These are phyloP conservation scores for Thermothielavioides terrestris DNA, from an alignment of 495 filamentous ascomycete species.

Conservation along the genomic window DNA sequence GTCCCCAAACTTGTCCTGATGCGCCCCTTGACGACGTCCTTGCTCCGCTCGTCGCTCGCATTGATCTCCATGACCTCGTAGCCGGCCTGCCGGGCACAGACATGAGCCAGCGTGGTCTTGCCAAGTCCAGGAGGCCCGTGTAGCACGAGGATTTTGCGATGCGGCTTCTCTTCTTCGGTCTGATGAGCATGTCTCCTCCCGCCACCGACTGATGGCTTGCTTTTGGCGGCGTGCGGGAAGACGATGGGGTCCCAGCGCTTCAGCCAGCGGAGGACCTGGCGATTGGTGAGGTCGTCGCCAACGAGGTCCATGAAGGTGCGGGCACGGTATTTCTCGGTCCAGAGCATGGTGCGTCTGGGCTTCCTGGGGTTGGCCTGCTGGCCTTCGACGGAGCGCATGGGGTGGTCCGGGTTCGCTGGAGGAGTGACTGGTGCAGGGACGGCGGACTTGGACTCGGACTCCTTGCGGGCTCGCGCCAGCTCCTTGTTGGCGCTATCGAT, in stretches of 20 bases:
- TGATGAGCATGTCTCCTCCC: slow-evolving; percentile 16
- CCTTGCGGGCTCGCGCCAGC: slow-evolving; percentile 26
- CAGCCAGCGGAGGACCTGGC: slow-evolving; percentile 84
- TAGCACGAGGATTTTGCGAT: slow-evolving; percentile 80
- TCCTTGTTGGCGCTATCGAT: slow-evolving; percentile 58
- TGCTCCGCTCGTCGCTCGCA: slow-evolving; percentile 70
- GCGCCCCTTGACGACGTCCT: slow-evolving; percentile 74
- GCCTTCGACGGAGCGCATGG: slow-evolving; percentile 30
- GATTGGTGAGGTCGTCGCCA: slow-evolving; percentile 90
- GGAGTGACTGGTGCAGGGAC: slow-evolving; percentile 23
- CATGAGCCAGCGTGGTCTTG: slow-evolving; percentile 94
- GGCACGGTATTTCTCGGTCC: slow-evolving; percentile 89
- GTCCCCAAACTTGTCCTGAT: slow-evolving; percentile 84
- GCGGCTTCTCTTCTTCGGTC: slow-evolving; percentile 54
- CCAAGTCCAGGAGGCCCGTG: slow-evolving; percentile 88
- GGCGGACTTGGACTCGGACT: slow-evolving; percentile 7
- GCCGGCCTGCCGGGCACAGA: slow-evolving; percentile 88
- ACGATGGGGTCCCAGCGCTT: slow-evolving; percentile 91
- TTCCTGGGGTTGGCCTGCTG: slow-evolving; percentile 31
- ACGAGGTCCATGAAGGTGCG: slow-evolving; percentile 85
- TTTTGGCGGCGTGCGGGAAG: slow-evolving; percentile 62
- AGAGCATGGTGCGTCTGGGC: slow-evolving; percentile 49
- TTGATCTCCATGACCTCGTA: slow-evolving; percentile 92
- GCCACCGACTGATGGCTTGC: slow-evolving; percentile 17
- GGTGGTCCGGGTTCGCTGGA: slow-evolving; percentile 19